A percentile compares a stretch with the other conserved stretches of the same genome.
These are phyloP conservation scores for Nitzschia sp. DNA, from an alignment of 108 stramenopile genomes.

Conservation along the genomic window DNA sequence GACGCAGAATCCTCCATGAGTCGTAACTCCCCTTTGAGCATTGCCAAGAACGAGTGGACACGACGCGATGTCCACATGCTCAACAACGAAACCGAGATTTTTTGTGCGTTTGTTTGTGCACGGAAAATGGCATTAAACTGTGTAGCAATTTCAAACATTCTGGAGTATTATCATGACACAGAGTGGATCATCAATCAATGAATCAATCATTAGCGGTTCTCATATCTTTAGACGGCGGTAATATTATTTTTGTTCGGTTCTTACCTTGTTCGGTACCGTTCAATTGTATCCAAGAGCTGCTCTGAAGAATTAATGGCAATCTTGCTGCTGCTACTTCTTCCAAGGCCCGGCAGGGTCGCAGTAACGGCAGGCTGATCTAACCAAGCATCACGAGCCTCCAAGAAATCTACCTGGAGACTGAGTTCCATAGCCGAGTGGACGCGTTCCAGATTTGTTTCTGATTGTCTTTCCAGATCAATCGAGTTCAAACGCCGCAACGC, in stretches of 20 bases:
- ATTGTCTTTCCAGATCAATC: conserved; percentile 74
- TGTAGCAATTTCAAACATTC: conserved; percentile 86
- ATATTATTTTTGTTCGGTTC: too few relatives aligned
- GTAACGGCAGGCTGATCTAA: conserved; percentile 48
- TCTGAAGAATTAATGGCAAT: conserved; percentile 44
- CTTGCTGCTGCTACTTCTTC: conserved; percentile 24
- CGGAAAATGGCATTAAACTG: conserved; percentile 88
- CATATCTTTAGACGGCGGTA: too few relatives aligned
- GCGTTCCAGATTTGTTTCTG: conserved; percentile 50
- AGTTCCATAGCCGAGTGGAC: conserved; percentile 79
- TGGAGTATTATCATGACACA: conserved; percentile 29
- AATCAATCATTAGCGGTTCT: not conserved
- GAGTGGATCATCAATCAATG: too few relatives aligned
- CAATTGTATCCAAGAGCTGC: conserved; percentile 83
- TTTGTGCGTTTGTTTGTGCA: conserved; percentile 35
- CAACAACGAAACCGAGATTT: conserved; percentile 57
- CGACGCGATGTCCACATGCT: conserved; percentile 84
- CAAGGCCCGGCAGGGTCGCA: not conserved
- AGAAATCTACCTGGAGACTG: conserved; percentile 80
- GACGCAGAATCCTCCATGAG: conserved; percentile 68
- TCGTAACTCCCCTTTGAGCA: conserved; percentile 39
- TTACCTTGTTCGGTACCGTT: conserved; percentile 81
- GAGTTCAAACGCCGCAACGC: conserved; percentile 81
- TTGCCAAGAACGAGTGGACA: conserved; percentile 67
- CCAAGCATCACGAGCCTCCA: conserved; percentile 86